Base-by-base conservation (phyloP, 257 asterid species). In the Solanum peruvianum region DNA sequence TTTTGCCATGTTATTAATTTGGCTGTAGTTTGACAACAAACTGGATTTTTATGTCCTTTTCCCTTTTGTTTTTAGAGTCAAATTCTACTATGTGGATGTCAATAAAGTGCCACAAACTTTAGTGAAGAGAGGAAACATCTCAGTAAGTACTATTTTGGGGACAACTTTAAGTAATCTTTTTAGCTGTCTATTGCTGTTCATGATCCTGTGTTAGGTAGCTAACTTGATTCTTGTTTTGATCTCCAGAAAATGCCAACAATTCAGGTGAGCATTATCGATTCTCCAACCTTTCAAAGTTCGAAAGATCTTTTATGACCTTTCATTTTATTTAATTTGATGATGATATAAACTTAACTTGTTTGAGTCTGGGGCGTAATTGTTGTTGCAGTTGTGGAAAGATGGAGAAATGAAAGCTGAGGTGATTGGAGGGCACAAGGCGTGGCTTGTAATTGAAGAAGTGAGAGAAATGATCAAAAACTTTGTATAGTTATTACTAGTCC, bases 181-280 rank as follows among this genome's bases (percentile, higher is more conserved):
- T 81, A 44, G 73, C 20, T 14, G 29, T 82, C 45, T 52, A 31
- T 49, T 52, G 12, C 3, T 29, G 67, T 44, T 39, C 37, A 25
- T 78, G 64, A 45, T 80, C 42, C 39, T 15, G 9, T 27, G 20
- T 44, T 42, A 7, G 39, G 8, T 52, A 44, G n/a, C 78, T 76
- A 71, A 86, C n/a, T 84, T 76, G 70, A 9, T 52, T 25, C 44
- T 86, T 20, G 25, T 86, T 45, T 27, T 47, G 18, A 4, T 80
- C 6, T n/a, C 80, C 90, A 97, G 99, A 97, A 97, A 95, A 96
- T 97, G 99, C 99, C 98, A 13, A 97, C 99, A 18, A 97, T 97
- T 90, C 99, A 97, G 98, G 99, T 94, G 88, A 92, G 93, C 62
- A 87, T 2, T 29, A 45, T 31, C 23, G 25, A 70, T 52, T 52